Conservation (phyloP, 768 basidiomycete species). For the Termitomyces sp. region DNA sequence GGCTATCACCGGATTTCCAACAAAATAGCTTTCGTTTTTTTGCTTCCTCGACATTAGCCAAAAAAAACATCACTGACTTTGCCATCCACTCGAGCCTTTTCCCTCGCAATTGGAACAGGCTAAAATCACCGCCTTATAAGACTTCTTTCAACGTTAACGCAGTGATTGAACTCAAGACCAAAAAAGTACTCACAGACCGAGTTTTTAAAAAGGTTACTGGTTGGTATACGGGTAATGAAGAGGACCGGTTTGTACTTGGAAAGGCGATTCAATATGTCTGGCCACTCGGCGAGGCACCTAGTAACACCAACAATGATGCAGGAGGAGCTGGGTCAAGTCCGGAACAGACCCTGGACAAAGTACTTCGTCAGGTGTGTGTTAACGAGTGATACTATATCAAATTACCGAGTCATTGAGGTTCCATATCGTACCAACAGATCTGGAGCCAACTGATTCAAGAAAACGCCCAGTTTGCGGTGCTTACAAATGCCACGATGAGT, state of each 20-base stretch:
- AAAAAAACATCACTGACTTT: no score
- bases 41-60: no score
- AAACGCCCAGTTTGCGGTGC: not conserved
- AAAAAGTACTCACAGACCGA: accelerated
- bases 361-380: not conserved
- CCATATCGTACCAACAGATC: not conserved
- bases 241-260: not conserved
- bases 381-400: no score
- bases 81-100: no score
- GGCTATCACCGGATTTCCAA: no score
- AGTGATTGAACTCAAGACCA: not conserved
- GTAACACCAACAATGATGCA: not conserved
- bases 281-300: not conserved
- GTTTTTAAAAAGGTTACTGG: not conserved
- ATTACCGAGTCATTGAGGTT: no score
- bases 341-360: not conserved
- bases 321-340: not conserved
- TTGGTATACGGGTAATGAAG: not conserved
- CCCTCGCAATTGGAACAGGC: no score
- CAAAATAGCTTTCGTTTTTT: no score
- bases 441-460: not conserved
- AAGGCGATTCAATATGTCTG: not conserved
- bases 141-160: not conserved
- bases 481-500: not conserved
- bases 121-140: no score